Evolutionary conservation across 805 yeast genomes (phyloP), one percentile per base, ranked within the genome.

Genomic region (Pichia rugopelliculosa): DNA sequence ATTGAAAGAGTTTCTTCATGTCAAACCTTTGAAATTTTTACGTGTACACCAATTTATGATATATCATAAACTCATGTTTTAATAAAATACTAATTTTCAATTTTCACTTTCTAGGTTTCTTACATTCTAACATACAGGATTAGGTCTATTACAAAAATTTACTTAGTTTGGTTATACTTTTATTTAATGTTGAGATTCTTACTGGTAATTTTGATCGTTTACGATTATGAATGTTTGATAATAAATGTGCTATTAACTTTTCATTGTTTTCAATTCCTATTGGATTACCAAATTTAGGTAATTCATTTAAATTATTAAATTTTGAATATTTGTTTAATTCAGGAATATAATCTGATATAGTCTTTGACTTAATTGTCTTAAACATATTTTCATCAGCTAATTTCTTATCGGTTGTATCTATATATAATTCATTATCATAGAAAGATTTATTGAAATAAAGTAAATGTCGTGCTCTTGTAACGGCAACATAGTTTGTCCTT

Each of bases 401-500:
- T 15, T 13, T 18, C 21, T n/a, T 10, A 25, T 42, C 36, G 1
- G 6, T 22, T 20, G 44, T 50, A 49, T 62, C 67, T 20, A 61
- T 36, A 41, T 53, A 47, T 9, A 50, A 27, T 6, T 54, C 56
- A 27, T 47, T 54, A 27, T 58, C 61, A 36, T 47, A 51, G 33
- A 49, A 41, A 8, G 59, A 44, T 36, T 56, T 57, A 48, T 64
- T 62, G 51, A 59, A 65, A 48, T 76, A 77, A 9, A 75, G 55
- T 38, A 77, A 53, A 21, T 69, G 61, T 30, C 68, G 71, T 0
- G 90, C 85, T 51, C 91, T 69, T 0, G 90, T 83, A 58, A 75
- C 65, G 1, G 81, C 90, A 3, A 84, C 89, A 58, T 82, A 84
- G 17, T 77, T 64, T 12, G 49, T 45, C 30, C 52, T 40, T 12